phyloP scores from a whole-genome alignment of 2,329 filamentous ascomycete species.

The Penicillium sp. region DNA sequence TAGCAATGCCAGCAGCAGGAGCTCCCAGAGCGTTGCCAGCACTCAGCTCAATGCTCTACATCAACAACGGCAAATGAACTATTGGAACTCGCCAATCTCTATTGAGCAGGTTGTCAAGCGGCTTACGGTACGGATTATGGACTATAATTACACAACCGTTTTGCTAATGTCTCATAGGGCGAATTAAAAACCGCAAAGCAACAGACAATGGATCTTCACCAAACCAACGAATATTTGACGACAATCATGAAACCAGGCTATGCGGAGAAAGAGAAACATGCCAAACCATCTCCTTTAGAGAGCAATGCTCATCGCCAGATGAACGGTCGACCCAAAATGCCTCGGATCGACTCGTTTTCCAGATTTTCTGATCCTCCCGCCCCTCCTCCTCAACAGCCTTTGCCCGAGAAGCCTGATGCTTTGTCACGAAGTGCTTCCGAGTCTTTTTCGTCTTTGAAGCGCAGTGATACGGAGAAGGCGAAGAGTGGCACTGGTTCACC shows the following conservation, averaged over 20 bases:
- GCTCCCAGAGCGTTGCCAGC: constrained; percentile 54
- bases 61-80: constrained; percentile 72
- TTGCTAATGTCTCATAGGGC: constrained; percentile 53
- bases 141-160: constrained; percentile 18
- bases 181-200: constrained; percentile 88
- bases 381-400: constrained; percentile 84
- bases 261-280: constrained; percentile 48
- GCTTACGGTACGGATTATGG: constrained; percentile 58
- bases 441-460: constrained; percentile 59
- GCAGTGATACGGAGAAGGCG: constrained; percentile 70
- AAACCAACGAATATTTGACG: constrained; percentile 77
- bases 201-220: constrained; percentile 78
- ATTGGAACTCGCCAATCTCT: constrained; percentile 82
- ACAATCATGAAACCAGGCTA: constrained; percentile 69
- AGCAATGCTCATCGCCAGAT: constrained; percentile 43
- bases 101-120: constrained; percentile 93
- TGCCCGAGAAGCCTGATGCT: constrained; percentile 87
- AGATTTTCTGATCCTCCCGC: constrained; percentile 91
- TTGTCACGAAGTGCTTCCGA: constrained; percentile 44
- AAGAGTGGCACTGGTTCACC: constrained; percentile 51
- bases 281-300: constrained; percentile 47
- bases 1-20: constrained; percentile 62
- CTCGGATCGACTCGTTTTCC: constrained; percentile 70
- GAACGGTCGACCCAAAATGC: constrained; percentile 47
- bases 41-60: constrained; percentile 57